A percentile compares a stretch with the other conserved stretches of the same genome.
Evolutionary conservation across 73 alveolate genomes (phyloP).

Genomic region (Stentor roeselii): DNA sequence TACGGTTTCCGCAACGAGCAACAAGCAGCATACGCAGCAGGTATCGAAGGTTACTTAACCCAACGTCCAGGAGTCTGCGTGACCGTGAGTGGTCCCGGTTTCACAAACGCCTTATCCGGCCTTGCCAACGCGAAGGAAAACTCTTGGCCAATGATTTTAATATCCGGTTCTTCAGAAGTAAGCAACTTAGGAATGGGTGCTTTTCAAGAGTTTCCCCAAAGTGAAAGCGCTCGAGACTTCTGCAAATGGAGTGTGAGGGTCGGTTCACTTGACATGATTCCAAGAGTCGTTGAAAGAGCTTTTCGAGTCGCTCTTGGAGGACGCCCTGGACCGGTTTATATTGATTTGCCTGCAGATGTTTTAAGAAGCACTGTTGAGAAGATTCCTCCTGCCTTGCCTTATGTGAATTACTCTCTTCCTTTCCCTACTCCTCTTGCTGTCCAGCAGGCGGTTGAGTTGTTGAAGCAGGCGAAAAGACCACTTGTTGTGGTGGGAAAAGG

Average conservation of each 20-base stretch:
- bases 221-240: conserved; percentile 58
- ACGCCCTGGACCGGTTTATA: conserved; percentile 84
- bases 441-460: conserved; percentile 32
- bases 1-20: conserved; percentile 84
- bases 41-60: conserved; percentile 74
- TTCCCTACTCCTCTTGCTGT: conserved; percentile 34
- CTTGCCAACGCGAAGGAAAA: conserved; percentile 83
- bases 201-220: conserved; percentile 75
- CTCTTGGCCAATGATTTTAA: conserved; percentile 85
- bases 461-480: conserved; percentile 67
- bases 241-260: conserved; percentile 65
- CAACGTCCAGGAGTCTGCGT: conserved; percentile 80
- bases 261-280: conserved; percentile 50
- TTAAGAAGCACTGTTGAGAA: conserved; percentile 49
- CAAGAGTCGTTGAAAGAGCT: conserved; percentile 73
- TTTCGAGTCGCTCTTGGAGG: conserved; percentile 67
- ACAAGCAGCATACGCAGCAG: conserved; percentile 87
- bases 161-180: conserved; percentile 73
- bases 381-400: conserved; percentile 26
- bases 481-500: conserved; percentile 85
- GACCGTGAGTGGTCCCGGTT: conserved; percentile 89
- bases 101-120: conserved; percentile 81
- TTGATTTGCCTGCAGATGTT: conserved; percentile 83
- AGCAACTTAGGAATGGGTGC: conserved; percentile 69
- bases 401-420: conserved; percentile 48